Evolutionary conservation across 2,329 filamentous ascomycete genomes (phyloP), one percentile per base, ranked within the genome.

Genomic region (Myotisia sp.): DNA sequence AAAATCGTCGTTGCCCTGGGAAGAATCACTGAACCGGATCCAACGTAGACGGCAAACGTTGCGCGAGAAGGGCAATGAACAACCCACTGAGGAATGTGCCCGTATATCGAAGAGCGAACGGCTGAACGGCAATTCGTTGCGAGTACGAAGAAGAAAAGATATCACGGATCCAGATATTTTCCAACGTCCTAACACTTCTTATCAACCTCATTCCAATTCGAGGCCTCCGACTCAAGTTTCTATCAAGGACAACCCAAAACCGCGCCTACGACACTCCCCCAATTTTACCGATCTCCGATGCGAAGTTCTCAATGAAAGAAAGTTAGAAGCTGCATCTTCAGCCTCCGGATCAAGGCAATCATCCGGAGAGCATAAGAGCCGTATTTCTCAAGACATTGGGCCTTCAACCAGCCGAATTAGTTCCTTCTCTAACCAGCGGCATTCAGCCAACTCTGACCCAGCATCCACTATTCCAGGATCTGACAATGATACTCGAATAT

Each of bases 391-490:
- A 19, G 32, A 28, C 32, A 17, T 20, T n/a, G 8, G 10, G 10
- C 22, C 10, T 24, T 12, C 7, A 10, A 24, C 8, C 10, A 24
- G 22, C 22, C 22, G 10, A 24, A 10, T 24, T 24, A 34, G 14
- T n/a, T n/a, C n/a, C n/a, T 12, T 23, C 23, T 31, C 9, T 35
- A 56, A 57, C 26, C 67, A 68, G 43, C 64, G 70, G 41, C 57
- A 66, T 42, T 76, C 71, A 10, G 62, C 67, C 28, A 62, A 63
- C 35, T 76, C 72, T 14, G 71, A 76, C 48, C 66, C 68, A 36
- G 61, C 68, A 19, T 75, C 71, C 20, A 72, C 69, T 34, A 58
- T 71, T 26, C 61, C 71, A 34, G 71, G 69, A 12, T 76, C 73
- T 18, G 73, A 77, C 46, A 66, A 62, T 47, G 73, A 76, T 44